Percentiles rank a stretch among this genome's conserved stretches.
phyloP scores from a whole-genome alignment of 352 stramenopile genomes.

The Pythium myriotylum region DNA sequence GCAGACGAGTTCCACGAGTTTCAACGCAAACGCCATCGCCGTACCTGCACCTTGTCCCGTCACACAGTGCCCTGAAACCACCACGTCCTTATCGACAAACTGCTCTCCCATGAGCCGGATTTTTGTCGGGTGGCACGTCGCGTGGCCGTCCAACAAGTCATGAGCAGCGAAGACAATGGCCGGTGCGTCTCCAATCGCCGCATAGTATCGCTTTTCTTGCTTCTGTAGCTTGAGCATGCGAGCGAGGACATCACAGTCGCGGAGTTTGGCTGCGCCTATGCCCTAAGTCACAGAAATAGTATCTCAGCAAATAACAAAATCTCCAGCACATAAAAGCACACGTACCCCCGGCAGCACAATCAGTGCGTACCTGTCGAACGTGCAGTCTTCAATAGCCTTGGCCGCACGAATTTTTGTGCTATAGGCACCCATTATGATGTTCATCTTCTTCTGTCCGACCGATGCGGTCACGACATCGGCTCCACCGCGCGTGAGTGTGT shows the following conservation, averaged over 20 bases:
- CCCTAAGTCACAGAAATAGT: no score
- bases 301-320: no score
- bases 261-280: slow-evolving; percentile 40
- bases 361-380: slow-evolving; percentile 62
- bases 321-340: no score
- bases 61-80: slow-evolving; percentile 58
- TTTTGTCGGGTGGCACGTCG: slow-evolving; percentile 51
- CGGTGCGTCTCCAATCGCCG: slow-evolving; percentile 51
- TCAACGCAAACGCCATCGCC: slow-evolving; percentile 53
- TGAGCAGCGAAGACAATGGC: slow-evolving; percentile 48
- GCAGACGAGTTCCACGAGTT: slow-evolving; percentile 57
- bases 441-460: slow-evolving; percentile 54
- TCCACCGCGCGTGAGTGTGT: slow-evolving; percentile 56
- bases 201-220: slow-evolving; percentile 49
- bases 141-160: slow-evolving; percentile 44
- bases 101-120: slow-evolving; percentile 45
- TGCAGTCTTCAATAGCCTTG: slow-evolving; percentile 68
- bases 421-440: slow-evolving; percentile 65
- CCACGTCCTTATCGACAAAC: slow-evolving; percentile 56
- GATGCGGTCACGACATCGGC: slow-evolving; percentile 62
- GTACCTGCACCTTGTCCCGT: slow-evolving; percentile 62
- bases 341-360: slow-evolving; percentile 71
- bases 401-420: slow-evolving; percentile 64
- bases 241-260: slow-evolving; percentile 58
- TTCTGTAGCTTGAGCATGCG: slow-evolving; percentile 70